Conservation (phyloP, 768 basidiomycete species). For the Leccinellum rugosiceps region DNA sequence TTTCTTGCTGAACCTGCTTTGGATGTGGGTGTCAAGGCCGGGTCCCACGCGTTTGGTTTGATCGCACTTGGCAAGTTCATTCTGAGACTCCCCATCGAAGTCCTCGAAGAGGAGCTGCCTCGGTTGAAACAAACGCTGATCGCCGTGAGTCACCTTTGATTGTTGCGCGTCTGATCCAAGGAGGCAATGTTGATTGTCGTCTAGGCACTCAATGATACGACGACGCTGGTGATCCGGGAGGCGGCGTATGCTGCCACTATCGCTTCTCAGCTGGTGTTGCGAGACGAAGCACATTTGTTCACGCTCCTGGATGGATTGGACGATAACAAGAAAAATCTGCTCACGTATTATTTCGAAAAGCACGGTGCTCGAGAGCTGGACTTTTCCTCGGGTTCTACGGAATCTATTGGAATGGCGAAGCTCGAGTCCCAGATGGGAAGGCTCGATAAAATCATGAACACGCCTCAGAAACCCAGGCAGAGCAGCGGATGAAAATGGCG, state of each 20-base stretch:
- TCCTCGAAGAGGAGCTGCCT: conserved; percentile 85
- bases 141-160: conserved; percentile 44
- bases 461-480: conserved; percentile 46
- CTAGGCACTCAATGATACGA: conserved; percentile 67
- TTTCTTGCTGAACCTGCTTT: conserved; percentile 57
- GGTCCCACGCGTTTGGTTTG: conserved; percentile 78
- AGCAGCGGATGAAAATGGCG: conserved; percentile 6
- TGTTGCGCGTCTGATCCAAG: not conserved
- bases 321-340: conserved; percentile 87
- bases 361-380: conserved; percentile 64
- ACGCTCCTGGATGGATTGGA: conserved; percentile 75
- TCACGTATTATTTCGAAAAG: conserved; percentile 89
- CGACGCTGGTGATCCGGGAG: conserved; percentile 78
- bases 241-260: conserved; percentile 81
- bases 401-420: conserved; percentile 53
- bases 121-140: conserved; percentile 70
- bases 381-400: conserved; percentile 32
- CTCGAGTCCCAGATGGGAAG: conserved; percentile 79
- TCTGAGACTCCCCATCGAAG: conserved; percentile 73
- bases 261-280: conserved; percentile 77
- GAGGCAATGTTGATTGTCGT: not conserved
- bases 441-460: conserved; percentile 75
- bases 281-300: conserved; percentile 82
- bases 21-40: conserved; percentile 53
- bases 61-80: conserved; percentile 83